Percentiles rank a stretch among this genome's conserved stretches.
phyloP scores from a whole-genome alignment of 192 early-diverging fungal genomes.

The Coemansia nantahalensis region DNA sequence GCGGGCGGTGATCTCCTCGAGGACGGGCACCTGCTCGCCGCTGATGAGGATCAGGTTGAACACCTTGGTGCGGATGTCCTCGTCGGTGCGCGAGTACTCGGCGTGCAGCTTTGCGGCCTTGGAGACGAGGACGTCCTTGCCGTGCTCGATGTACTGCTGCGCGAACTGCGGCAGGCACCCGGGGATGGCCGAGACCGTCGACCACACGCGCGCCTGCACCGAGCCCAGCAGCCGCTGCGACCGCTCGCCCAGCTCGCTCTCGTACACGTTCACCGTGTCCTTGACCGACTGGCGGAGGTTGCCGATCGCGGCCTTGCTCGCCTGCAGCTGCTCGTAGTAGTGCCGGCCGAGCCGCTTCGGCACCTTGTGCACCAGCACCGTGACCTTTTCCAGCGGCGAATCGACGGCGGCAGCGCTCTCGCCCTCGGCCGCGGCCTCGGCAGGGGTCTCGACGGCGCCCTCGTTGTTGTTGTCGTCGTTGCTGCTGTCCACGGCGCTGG shows the following conservation, averaged over 20 bases:
- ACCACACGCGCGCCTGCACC: constrained; percentile 36
- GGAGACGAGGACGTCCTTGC: constrained; percentile 47
- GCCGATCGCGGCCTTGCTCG: constrained; percentile 34
- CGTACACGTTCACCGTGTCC: constrained; percentile 44
- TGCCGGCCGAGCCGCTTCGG: constrained; percentile 38
- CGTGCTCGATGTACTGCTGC: constrained; percentile 44
- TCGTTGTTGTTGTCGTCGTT: background rate
- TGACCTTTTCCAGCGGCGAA: constrained; percentile 46
- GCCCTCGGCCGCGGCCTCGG: background rate
- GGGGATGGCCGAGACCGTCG: constrained; percentile 42
- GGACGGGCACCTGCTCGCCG: constrained; percentile 50
- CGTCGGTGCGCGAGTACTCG: constrained; percentile 49
- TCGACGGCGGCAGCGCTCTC: constrained; percentile 5
- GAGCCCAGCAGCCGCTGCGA: constrained; percentile 30
- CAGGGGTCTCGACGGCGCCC: too few relatives aligned
- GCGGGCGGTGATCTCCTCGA: constrained; percentile 37
- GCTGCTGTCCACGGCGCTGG: background rate
- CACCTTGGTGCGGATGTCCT: constrained; percentile 40
- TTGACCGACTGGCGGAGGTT: constrained; percentile 40
- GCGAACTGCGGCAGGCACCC: constrained; percentile 43
- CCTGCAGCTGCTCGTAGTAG: constrained; percentile 42
- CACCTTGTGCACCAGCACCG: constrained; percentile 49
- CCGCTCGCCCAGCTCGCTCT: constrained; percentile 39
- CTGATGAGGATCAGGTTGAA: constrained; percentile 51
- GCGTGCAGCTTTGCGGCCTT: constrained; percentile 49